phyloP scores from a whole-genome alignment of 345 rosid genomes.

The Xanthoceras sorbifolium region DNA sequence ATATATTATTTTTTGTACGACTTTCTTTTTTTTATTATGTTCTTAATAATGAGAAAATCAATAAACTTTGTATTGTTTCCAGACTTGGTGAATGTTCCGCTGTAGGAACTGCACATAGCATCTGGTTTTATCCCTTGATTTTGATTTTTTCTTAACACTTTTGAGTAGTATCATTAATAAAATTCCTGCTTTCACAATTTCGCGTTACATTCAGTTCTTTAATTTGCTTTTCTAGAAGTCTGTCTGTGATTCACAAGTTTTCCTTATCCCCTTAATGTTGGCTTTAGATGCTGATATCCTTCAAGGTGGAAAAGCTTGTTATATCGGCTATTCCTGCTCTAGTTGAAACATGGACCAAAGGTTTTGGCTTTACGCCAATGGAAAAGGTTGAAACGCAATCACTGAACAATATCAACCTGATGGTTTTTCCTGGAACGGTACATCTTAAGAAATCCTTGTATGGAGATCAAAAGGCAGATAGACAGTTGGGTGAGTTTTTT shows the following conservation, averaged over 20 bases:
- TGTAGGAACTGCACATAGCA: background rate
- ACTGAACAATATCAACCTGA: conserved; percentile 64
- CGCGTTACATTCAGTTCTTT: background rate
- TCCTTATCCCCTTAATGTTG: conserved; percentile 18
- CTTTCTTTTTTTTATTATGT: background rate
- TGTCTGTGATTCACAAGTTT: background rate
- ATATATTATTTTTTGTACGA: background rate
- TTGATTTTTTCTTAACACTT: background rate
- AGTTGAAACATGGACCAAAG: conserved; percentile 82
- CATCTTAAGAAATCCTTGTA: conserved; percentile 64
- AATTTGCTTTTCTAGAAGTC: background rate
- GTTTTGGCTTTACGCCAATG: conserved; percentile 74
- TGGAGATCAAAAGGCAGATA: conserved; percentile 27
- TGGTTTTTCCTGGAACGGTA: conserved; percentile 86
- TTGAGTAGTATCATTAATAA: background rate
- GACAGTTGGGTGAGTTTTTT: conserved; percentile 37
- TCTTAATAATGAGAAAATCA: background rate
- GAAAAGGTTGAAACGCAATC: conserved; percentile 57
- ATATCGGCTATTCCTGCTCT: conserved; percentile 84
- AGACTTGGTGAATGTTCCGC: background rate
- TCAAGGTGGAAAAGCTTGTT: conserved; percentile 84
- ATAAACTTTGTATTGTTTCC: background rate
- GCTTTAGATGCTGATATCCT: conserved; percentile 65
- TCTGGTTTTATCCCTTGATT: background rate
- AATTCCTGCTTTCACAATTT: background rate